Base-by-base conservation (phyloP, 2,329 filamentous ascomycete species). In the Talaromyces verruculosus region DNA sequence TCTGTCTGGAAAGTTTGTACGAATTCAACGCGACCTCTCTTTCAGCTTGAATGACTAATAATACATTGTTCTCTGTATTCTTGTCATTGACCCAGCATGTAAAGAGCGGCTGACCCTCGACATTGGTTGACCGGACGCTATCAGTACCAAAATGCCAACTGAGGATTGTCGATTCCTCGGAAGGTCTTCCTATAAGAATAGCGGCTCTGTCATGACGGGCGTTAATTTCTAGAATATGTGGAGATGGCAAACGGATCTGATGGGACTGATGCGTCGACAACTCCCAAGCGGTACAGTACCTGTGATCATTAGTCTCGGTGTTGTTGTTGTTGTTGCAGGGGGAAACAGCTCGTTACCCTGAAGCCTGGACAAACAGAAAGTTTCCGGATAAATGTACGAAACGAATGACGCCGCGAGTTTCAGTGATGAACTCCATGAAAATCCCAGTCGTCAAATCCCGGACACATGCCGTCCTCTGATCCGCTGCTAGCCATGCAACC, bases 401-500 rank as follows among this genome's bases (percentile, higher is more conserved):
- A 39, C 35, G 25, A 22, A 65, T 53, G 19, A 41, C 37, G 15
- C 55, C 55, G 5, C 63, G 63, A 3, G 39, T 65, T 17, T 59
- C 63, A 17, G 63, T 47, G 30, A 59, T 19, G n/a, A 60, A 65
- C n/a, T 59, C 55, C 7, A 17, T 47, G 15, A 65, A 33, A n/a
- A 17, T 19, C n/a, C 43, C 55, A 17, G 63, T 41, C 17, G 19
- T 57, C 19, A 65, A 30, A 15, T 65, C 19, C 19, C 19, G 33
- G 28, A 60, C 19, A n/a, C 30, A 60, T 25, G 28, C 63, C 4
- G 25, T 25, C 11, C 63, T 60, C n/a, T 51, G n/a, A 28, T 66
- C 61, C 6, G 39, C n/a, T 10, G 61, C 51, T 37, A 66, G 15
- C 65, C 61, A 66, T 22, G 63, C 63, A n/a, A 65, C 22, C 30